A percentile compares a stretch with the other conserved stretches of the same genome.
phyloP scores from a whole-genome alignment of 345 rosid species.

The Gossypium mustelinum region DNA sequence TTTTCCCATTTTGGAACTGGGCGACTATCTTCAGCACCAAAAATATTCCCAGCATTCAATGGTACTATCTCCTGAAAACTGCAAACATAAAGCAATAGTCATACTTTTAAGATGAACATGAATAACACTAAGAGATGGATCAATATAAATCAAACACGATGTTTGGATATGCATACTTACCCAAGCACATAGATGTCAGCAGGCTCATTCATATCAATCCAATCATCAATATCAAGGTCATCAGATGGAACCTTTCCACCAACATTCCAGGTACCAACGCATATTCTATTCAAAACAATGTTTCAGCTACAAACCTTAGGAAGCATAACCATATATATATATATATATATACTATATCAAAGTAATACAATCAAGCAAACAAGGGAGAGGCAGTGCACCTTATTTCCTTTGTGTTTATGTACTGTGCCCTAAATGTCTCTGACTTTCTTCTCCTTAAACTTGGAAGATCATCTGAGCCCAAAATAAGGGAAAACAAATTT shows the following conservation, averaged over 20 bases:
- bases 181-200: slow-evolving; percentile 52
- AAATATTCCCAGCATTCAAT: slow-evolving; percentile 83
- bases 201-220: slow-evolving; percentile 67
- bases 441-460: slow-evolving; percentile 67
- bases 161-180: background rate
- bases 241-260: slow-evolving; percentile 80
- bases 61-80: slow-evolving; percentile 96
- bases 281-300: slow-evolving; percentile 37
- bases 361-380: background rate
- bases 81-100: slow-evolving; percentile 16
- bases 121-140: too few relatives aligned
- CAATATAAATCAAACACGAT: too few relatives aligned
- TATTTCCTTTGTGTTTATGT: slow-evolving; percentile 70
- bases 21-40: slow-evolving; percentile 84
- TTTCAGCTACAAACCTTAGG: background rate
- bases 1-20: slow-evolving; percentile 84
- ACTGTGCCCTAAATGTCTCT: slow-evolving; percentile 77
- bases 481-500: background rate
- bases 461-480: slow-evolving; percentile 42
- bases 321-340: background rate
- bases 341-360: too few relatives aligned
- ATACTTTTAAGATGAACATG: background rate
- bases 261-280: slow-evolving; percentile 91
- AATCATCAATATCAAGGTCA: slow-evolving; percentile 80
- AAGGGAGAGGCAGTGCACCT: slow-evolving; percentile 38